These are phyloP conservation scores for Stipa capillata DNA, from an alignment of 176 grass and related monocot species.

Conservation along the genomic window DNA sequence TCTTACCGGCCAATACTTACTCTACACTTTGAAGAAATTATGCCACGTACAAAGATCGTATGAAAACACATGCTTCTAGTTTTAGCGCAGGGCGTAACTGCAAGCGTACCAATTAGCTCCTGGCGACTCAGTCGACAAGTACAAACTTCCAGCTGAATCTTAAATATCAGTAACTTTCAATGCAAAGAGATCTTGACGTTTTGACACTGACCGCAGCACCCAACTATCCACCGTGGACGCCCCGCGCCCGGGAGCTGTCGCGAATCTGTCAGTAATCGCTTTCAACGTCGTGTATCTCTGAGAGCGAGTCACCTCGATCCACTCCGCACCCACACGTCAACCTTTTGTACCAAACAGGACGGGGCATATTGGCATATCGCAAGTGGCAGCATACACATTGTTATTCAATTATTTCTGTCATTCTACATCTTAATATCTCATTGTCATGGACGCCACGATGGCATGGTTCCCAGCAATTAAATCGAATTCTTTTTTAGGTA, in stretches of 20 bases:
- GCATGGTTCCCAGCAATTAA: background rate
- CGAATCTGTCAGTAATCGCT: constrained; percentile 24
- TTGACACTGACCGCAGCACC: background rate
- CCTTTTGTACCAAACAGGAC: background rate
- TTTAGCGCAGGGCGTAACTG: too few relatives aligned
- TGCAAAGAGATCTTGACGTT: background rate
- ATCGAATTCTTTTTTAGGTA: background rate
- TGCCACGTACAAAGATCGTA: too few relatives aligned
- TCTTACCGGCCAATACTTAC: too few relatives aligned
- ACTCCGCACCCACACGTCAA: background rate
- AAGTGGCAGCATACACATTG: too few relatives aligned
- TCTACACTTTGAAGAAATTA: too few relatives aligned
- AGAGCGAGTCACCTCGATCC: background rate
- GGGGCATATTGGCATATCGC: background rate
- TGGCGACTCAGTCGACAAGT: background rate
- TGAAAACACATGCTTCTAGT: too few relatives aligned
- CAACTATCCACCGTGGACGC: background rate
- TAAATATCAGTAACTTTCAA: background rate
- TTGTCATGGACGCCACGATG: background rate
- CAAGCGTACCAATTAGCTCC: background rate
- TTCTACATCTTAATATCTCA: background rate
- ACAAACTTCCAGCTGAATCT: background rate
- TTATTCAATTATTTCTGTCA: background rate
- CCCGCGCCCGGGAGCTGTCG: constrained; percentile 20
- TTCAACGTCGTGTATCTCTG: background rate